Evolutionary conservation across 78 protist species (phyloP), one percentile per base, ranked within the genome.

Genomic region (Dictyostelium citrinum): DNA sequence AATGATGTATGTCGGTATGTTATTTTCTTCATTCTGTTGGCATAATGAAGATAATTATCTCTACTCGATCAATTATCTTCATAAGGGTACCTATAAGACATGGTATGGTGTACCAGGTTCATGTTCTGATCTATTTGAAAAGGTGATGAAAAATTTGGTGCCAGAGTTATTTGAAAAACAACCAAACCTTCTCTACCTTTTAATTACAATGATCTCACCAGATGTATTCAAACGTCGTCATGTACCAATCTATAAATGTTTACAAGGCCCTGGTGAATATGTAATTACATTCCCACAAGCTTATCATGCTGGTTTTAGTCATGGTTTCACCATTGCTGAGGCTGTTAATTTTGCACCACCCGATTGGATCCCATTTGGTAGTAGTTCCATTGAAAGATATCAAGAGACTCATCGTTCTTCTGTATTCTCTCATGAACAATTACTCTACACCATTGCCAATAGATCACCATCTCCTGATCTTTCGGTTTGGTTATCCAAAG

Each of bases 21-120:
- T 80, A 17, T 97, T 96, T 90, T 96, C 98, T 9, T 22, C 98
- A 29, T 98, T 98, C 67, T 96, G 98, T 83, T 98, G 99, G 99
- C 99, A 98, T 90, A 86, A 60, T 61, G 99, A 98, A 74, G 99
- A 98, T 79, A 92, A 95, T 68, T 90, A 84, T n/a, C 76, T 97
- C 64, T 97, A 91, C 72, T 80, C 96, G 5, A 91, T 97, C 71
- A 97, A 97, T 74, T 98, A 97, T 92, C 72, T 83, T 20, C 98
- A 97, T 61, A 79, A 7, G 24, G 99, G 99, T 41, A 96, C 82
- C 9, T 83, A 97, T 39, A 98, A 98, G 94, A 97, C 97, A 14
- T 98, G 99, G 97, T 95, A 95, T 43, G 97, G 97, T 24, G 94
- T 95, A 2, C 83, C 97, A 12, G 84, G 90, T 1, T 64, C 60